Evolutionary conservation across 331 rosid species (phyloP), one percentile per base, ranked within the genome.

Genomic region (Cydonia oblonga): DNA sequence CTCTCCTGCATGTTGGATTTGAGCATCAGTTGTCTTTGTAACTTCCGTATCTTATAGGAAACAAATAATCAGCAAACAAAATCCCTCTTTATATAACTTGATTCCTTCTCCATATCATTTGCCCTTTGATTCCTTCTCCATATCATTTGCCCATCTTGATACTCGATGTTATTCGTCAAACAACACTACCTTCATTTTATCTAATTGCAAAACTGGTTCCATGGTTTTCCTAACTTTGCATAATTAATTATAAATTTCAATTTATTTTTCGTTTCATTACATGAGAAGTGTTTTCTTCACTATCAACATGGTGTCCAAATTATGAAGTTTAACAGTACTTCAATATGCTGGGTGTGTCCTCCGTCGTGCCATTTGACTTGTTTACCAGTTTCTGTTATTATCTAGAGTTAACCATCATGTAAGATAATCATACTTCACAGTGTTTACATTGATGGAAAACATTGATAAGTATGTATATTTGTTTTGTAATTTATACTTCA

Each of bases 21-120:
- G 64, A 58, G 32, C 57, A 38, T 58, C 5, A 23, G 38, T 80
- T 77, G 63, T 77, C 52, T 69, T 73, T 11, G 9, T 35, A 62
- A 64, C 73, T 20, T 35, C 35, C 44, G 26, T 30, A 78, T 54
- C 76, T 64, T 12, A 56, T 38, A 14, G n/a, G 33, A 16, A 72
- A 44, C 63, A 63, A 65, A 58, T 64, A 71, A 26, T 53, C 38
- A 52, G 9, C 25, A 28, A 68, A 33, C 12, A 71, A 71, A 23
- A 2, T 9, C 59, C 30, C 29, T 60, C 29, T 69, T 61, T 30
- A 12, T 46, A 19, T 71, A 71, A 60, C 56, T 18, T 65, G 46
- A 22, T 71, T 22, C 22, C 32, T 4, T 64, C 32, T 1, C 38
- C 42, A 35, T 35, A 35, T 28, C 29, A 28, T 28, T 28, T 28